phyloP scores from a whole-genome alignment of 805 yeast genomes.

The Isabelozyma heimii region DNA sequence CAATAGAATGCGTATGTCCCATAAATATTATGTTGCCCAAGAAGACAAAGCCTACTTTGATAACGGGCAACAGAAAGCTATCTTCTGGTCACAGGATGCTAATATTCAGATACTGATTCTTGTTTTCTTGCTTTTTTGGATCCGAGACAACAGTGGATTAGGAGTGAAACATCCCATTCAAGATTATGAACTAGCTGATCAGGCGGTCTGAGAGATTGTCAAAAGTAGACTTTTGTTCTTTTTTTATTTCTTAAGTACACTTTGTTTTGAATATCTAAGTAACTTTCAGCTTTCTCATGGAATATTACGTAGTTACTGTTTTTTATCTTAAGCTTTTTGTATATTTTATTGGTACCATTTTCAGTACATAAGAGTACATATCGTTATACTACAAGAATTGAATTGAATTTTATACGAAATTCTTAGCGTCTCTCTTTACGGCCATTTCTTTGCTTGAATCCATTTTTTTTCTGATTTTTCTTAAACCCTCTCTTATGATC shows the following conservation, averaged over 20 bases:
- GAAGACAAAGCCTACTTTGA: no score
- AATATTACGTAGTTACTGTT: no score
- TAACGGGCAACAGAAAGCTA: not conserved
- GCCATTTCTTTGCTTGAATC: not conserved
- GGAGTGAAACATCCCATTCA: not conserved
- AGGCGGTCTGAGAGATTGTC: not conserved
- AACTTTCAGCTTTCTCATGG: no score
- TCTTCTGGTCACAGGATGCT: not conserved
- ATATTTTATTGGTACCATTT: not conserved
- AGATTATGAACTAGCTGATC: not conserved
- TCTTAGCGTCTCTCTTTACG: not conserved
- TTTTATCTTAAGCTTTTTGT: not conserved
- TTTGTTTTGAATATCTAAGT: no score
- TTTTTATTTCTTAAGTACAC: no score
- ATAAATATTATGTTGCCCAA: no score
- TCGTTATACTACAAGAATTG: not conserved
- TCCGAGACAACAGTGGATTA: not conserved
- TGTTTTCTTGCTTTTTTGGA: not conserved
- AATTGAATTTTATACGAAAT: not conserved
- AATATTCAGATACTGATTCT: not conserved
- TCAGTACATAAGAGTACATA: not conserved
- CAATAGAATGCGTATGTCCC: not conserved
- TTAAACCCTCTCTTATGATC: slow-evolving; percentile 11
- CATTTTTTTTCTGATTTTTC: slow-evolving; percentile 5
- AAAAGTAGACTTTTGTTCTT: no score